A percentile compares a stretch with the other conserved stretches of the same genome.
These are phyloP conservation scores for Ophiosphaerella narmari DNA, from an alignment of 2,329 filamentous ascomycete species.

Conservation along the genomic window DNA sequence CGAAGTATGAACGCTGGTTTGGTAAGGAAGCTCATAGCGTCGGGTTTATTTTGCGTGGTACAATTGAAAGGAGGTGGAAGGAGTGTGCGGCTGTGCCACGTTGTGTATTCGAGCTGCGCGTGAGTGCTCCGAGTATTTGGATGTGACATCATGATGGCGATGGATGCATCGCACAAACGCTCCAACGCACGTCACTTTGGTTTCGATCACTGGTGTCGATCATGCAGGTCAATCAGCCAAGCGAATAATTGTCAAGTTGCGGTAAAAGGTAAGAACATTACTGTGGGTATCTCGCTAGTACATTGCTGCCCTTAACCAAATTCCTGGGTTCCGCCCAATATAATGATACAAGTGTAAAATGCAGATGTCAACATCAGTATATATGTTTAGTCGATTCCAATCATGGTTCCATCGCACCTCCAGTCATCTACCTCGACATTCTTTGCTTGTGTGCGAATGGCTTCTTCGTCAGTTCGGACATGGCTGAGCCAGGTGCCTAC, in stretches of 20 bases:
- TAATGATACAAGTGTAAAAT: conserved; percentile 3
- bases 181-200: conserved; percentile 7
- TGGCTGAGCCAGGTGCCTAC: conserved; percentile 48
- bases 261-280: not conserved
- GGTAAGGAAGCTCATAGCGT: conserved; percentile 37
- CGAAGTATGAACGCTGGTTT: conserved; percentile 36
- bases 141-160: conserved; percentile 7
- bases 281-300: conserved; percentile 6
- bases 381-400: conserved; percentile 39
- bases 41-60: not conserved
- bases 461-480: conserved; percentile 42
- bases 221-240: not conserved
- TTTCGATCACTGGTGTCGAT: not conserved
- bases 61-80: not conserved
- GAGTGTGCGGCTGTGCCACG: not conserved
- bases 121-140: not conserved
- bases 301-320: too few relatives aligned
- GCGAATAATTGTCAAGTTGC: not conserved
- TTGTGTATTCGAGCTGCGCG: conserved; percentile 2
- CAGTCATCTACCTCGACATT: conserved; percentile 44
- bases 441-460: conserved; percentile 37
- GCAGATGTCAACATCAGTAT: conserved; percentile 6
- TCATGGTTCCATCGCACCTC: conserved; percentile 41
- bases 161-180: conserved; percentile 1
- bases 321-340: too few relatives aligned